These are phyloP conservation scores for Marsdenia floribunda DNA, from an alignment of 257 asterid genomes.

Conservation along the genomic window DNA sequence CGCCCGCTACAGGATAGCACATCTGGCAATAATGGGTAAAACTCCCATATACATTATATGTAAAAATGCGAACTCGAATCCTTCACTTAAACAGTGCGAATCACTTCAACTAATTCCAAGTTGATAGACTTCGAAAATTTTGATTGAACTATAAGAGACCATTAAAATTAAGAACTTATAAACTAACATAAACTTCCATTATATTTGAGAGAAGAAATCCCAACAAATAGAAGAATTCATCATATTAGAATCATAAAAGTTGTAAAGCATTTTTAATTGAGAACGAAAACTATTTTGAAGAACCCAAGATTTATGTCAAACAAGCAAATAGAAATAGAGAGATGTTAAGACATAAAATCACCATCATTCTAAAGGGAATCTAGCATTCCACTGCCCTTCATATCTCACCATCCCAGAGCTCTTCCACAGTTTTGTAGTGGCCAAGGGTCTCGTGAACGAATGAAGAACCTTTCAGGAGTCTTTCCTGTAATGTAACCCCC, in stretches of 20 bases:
- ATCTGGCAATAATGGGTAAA: no score
- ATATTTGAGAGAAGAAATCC: neutral
- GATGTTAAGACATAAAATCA: neutral
- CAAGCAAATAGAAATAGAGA: neutral
- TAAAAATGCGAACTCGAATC: no score
- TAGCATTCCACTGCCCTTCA: constrained; percentile 24
- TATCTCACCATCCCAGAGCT: constrained; percentile 87
- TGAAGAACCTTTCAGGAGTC: constrained; percentile 46
- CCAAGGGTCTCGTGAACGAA: constrained; percentile 51
- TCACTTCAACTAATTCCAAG: no score
- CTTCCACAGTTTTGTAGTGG: constrained; percentile 65
- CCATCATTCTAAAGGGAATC: neutral
- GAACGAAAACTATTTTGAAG: neutral
- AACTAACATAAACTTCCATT: neutral
- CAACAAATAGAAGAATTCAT: neutral
- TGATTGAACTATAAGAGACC: neutral
- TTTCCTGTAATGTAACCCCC: constrained; percentile 46
- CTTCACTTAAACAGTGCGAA: no score
- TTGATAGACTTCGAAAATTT: neutral
- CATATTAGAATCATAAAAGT: neutral
- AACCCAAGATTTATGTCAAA: neutral
- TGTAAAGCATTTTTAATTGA: neutral
- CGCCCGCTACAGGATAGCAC: no score
- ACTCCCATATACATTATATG: no score
- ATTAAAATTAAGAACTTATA: neutral